Evolutionary conservation across 306 rosid genomes (phyloP).

Genomic region (Leucaena leucocephala): DNA sequence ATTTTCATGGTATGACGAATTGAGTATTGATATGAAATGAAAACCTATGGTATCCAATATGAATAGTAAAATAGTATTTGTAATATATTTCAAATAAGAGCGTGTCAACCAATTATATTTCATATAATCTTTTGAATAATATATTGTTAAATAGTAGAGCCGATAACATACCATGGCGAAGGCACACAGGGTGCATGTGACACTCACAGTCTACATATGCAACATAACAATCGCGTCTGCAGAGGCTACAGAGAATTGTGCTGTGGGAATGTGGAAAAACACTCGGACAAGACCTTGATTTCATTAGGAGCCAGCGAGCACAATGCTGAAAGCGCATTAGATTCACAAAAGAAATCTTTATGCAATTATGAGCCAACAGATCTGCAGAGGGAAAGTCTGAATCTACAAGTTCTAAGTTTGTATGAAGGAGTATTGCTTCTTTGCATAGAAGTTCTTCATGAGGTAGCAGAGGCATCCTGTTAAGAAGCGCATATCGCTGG

Average conservation of each 20-base stretch:
- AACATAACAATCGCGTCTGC: conserved; percentile 89
- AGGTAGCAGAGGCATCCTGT: conserved; percentile 87
- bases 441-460: conserved; percentile 95
- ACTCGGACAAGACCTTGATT: conserved; percentile 59
- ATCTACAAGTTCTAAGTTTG: conserved; percentile 74
- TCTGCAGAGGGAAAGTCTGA: conserved; percentile 56
- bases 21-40: background rate
- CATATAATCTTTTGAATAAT: conserved; percentile 1
- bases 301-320: conserved; percentile 82
- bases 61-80: conserved; percentile 14
- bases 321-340: conserved; percentile 85
- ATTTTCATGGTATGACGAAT: conserved; percentile 15
- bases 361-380: conserved; percentile 52
- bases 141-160: conserved; percentile 1
- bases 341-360: conserved; percentile 70
- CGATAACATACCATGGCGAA: conserved; percentile 81
- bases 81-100: conserved; percentile 22
- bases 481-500: conserved; percentile 82
- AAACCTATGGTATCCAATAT: conserved; percentile 20
- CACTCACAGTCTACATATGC: conserved; percentile 81
- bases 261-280: conserved; percentile 63
- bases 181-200: conserved; percentile 76
- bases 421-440: conserved; percentile 81
- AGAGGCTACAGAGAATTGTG: conserved; percentile 81
- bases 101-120: conserved; percentile 10